A percentile compares a stretch with the other conserved stretches of the same genome.
Conservation (phyloP, 2,329 filamentous ascomycete species). For the Chaetomium globosum region DNA sequence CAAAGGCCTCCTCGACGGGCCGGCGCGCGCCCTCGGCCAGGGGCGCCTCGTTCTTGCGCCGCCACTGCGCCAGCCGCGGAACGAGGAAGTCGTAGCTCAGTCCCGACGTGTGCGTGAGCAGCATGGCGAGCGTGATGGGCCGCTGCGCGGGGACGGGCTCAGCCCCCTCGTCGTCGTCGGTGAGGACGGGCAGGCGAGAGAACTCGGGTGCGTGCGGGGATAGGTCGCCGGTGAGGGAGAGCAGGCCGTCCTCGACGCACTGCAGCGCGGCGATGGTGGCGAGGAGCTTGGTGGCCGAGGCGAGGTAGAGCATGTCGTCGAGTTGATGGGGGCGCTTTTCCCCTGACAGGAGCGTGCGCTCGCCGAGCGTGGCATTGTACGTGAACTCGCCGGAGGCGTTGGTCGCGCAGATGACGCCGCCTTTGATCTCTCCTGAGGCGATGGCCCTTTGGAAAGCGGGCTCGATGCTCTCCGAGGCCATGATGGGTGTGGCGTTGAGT, state of each 20-base stretch:
- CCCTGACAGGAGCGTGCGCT: constrained; percentile 46
- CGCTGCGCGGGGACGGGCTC: constrained; percentile 41
- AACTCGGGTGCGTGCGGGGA: constrained; percentile 52
- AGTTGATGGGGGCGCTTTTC: constrained; percentile 45
- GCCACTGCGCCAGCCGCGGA: constrained; percentile 47
- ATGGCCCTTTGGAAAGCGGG: constrained; percentile 46
- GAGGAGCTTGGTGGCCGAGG: constrained; percentile 49
- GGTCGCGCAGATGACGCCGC: constrained; percentile 48
- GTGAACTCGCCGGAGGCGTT: constrained; percentile 45
- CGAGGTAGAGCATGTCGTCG: constrained; percentile 44
- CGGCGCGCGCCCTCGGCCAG: constrained; percentile 27
- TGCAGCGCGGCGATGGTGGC: constrained; percentile 47
- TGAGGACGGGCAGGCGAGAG: constrained; percentile 51
- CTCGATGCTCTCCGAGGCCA: constrained; percentile 42
- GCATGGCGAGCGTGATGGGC: constrained; percentile 49
- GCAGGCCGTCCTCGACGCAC: constrained; percentile 44
- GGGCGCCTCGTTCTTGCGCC: constrained; percentile 38
- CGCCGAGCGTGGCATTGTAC: constrained; percentile 47
- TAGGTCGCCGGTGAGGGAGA: constrained; percentile 49
- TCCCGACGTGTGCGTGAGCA: constrained; percentile 55
- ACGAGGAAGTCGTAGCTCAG: constrained; percentile 49
- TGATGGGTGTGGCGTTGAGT: neutral
- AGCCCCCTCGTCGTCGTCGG: constrained; percentile 48
- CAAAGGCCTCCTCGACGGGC: constrained; percentile 49
- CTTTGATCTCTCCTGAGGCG: constrained; percentile 48